A percentile compares a stretch with the other conserved stretches of the same genome.
Evolutionary conservation across 768 basidiomycete species (phyloP).

Genomic region (Boletus reticulatus): DNA sequence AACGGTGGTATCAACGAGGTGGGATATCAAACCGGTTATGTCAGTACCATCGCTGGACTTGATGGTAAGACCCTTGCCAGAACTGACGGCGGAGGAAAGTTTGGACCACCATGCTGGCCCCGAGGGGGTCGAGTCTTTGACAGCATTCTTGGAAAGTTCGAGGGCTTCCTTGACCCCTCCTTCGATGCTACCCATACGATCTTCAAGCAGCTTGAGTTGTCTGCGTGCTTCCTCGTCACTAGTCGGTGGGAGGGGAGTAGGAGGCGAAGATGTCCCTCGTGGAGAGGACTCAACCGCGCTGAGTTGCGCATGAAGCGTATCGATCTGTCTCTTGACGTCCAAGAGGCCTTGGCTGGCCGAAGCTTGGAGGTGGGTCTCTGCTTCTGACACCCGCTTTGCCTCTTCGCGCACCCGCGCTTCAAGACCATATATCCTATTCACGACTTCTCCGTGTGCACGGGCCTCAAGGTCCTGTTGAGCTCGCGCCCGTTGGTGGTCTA

Average conservation of each 20-base stretch:
- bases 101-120: constrained; percentile 74
- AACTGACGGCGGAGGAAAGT: constrained; percentile 44
- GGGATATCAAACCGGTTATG: constrained; percentile 63
- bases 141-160: constrained; percentile 55
- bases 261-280: constrained; percentile 15
- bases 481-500: constrained; percentile 51
- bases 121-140: constrained; percentile 36
- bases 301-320: constrained; percentile 46
- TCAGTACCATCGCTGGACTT: constrained; percentile 77
- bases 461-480: constrained; percentile 52
- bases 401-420: constrained; percentile 51
- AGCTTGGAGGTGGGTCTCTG: constrained; percentile 47
- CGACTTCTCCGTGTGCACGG: constrained; percentile 49
- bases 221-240: constrained; percentile 58
- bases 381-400: constrained; percentile 48
- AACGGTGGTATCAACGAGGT: constrained; percentile 77
- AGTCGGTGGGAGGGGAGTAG: constrained; percentile 13
- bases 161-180: constrained; percentile 67
- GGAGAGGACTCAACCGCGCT: constrained; percentile 27
- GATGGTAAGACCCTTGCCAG: constrained; percentile 54
- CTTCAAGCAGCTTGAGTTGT: constrained; percentile 57
- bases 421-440: constrained; percentile 52
- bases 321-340: constrained; percentile 55
- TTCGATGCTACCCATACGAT: constrained; percentile 59
- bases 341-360: constrained; percentile 45